Evolutionary conservation across 768 basidiomycete species (phyloP), one percentile per base, ranked within the genome.

Genomic region (Psilocybe cubensis): DNA sequence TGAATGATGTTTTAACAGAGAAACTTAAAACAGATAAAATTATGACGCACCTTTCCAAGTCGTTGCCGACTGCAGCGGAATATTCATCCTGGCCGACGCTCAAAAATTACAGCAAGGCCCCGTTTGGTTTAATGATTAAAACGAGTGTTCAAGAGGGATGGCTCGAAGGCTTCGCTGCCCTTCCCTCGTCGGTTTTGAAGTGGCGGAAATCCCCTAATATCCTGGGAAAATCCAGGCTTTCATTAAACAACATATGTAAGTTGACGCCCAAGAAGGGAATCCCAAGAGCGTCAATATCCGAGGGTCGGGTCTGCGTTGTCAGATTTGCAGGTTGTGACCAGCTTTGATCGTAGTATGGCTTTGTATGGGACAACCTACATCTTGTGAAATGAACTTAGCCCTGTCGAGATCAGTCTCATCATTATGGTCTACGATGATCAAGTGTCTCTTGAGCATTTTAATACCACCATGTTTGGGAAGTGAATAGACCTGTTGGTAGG

Each of bases 41-140:
- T 25, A 31, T 18, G 23, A 28, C 41, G 40, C 21, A 57, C 56
- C 40, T 57, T 51, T 56, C 59, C 59, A 60, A 20, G 41, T 40
- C 11, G 48, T 29, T 7, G 38, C 38, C 28, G 43, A 31, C 21
- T 54, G 46, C 25, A 33, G 20, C 5, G 56, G 40, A 5, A 60
- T 49, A 11, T 33, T 12, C 53, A 60, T 55, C 6, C 12, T 48
- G 43, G 25, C 43, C 18, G 25, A 20, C 35, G n/a, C 14, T 12
- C 5, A n/a, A 1, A n/a, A 38, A 38, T n/a, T 17, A n/a, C 35
- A 14, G 10, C 8, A 38, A 21, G 10, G n/a, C 3, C 20, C 23
- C 42, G 42, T 20, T 21, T 20, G 17, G 33, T 44, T 44, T 11
- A 11, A 11, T 1, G 35, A 0, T 38, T 33, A 14, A 7, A 33